Evolutionary conservation across 441 rosid species (phyloP), one percentile per base, ranked within the genome.

Genomic region (Brassica hybrid): DNA sequence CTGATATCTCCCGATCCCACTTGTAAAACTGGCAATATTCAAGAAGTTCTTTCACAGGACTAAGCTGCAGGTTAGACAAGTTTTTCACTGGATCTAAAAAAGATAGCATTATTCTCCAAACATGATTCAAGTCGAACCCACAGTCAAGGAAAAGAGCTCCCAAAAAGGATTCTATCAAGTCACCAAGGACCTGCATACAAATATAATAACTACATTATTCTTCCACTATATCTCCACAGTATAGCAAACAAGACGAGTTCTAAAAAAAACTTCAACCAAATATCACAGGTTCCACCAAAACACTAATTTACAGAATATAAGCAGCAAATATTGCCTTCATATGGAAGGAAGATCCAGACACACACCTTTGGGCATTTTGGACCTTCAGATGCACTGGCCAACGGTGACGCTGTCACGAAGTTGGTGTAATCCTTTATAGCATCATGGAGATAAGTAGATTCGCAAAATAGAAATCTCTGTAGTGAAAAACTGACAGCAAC

Each of bases 351-450:
- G 66, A 75, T 45, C 60, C 32, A 67, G 73, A 73, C 76, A 36
- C 77, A 36, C 72, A 95, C 99, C 98, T 95, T 95, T 12, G 98
- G 99, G 81, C 95, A 90, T 83, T 87, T 95, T 72, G 91, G 88
- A 74, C 79, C 94, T 83, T 89, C 94, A 75, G 79, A 80, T 27
- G 27, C 79, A 67, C 73, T 81, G 79, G 74, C 83, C 60, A 83
- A 72, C 72, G 83, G 74, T 64, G 86, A 75, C 45, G 66, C 66
- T 79, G 80, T 80, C 43, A 88, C 16, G 56, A 88, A 90, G 11
- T 83, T 82, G 79, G 80, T 89, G 76, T 86, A 95, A 58, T 85
- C 85, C 52, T 84, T 65, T 83, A 93, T 85, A 48, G 86, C 89
- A 71, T 85, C 84, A 6, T 73, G 83, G 71, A 96, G 97, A 73